Conservation (phyloP, 345 rosid genomes). For the Moringa oleifera region DNA sequence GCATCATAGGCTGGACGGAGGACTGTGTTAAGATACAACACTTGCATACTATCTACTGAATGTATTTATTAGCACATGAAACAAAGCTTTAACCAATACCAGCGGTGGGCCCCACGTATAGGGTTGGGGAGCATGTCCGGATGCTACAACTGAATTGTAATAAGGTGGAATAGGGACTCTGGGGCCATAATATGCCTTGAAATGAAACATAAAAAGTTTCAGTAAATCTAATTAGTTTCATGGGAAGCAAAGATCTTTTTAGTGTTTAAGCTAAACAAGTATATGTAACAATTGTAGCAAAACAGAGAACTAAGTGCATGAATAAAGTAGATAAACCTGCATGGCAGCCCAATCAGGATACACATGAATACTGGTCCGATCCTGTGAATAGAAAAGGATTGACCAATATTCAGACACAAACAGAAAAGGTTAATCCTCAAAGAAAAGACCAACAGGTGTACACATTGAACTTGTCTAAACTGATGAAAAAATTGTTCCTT, state of each 20-base stretch:
- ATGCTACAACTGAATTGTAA: constrained; percentile 66
- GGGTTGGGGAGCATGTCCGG: constrained; percentile 79
- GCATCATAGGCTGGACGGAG: constrained; percentile 71
- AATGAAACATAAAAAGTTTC: constrained; percentile 13
- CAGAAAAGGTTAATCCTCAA: neutral
- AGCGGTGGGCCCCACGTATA: constrained; percentile 95
- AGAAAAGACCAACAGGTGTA: too few relatives aligned
- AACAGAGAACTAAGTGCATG: constrained; percentile 3
- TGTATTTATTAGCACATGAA: neutral
- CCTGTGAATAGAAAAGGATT: constrained; percentile 44
- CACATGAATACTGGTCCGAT: constrained; percentile 57
- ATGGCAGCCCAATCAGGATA: constrained; percentile 91
- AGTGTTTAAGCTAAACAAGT: neutral
- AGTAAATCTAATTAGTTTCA: constrained; percentile 11
- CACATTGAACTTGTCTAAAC: neutral
- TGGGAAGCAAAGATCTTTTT: constrained; percentile 6
- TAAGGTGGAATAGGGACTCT: constrained; percentile 70
- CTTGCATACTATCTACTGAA: neutral
- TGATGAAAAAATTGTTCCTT: constrained; percentile 3
- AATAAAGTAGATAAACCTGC: constrained; percentile 58
- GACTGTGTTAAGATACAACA: constrained; percentile 7
- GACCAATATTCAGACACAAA: constrained; percentile 21
- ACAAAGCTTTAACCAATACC: constrained; percentile 36
- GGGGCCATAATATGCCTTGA: constrained; percentile 88
- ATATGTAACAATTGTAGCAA: neutral